A percentile compares a stretch with the other conserved stretches of the same genome.
Evolutionary conservation across 192 early-diverging fungal species (phyloP).

Genomic region (Phycomyces nitens): DNA sequence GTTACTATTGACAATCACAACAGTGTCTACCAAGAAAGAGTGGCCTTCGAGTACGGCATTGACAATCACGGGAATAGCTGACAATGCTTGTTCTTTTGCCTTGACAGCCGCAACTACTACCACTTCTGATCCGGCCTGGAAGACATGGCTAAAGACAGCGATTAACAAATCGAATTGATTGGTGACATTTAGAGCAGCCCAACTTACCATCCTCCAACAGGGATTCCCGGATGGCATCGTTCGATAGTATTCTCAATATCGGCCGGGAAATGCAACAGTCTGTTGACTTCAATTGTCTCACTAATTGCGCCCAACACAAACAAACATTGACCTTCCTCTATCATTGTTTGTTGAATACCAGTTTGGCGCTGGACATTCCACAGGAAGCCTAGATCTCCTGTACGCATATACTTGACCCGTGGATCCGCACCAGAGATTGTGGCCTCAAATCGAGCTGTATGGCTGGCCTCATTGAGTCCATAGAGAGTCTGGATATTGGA

Average conservation of each 20-base stretch:
- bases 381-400: slow-evolving; percentile 81
- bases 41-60: slow-evolving; percentile 13
- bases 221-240: slow-evolving; percentile 52
- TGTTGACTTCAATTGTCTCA: slow-evolving; percentile 70
- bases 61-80: slow-evolving; percentile 14
- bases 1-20: slow-evolving; percentile 10
- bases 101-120: slow-evolving; percentile 18
- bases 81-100: slow-evolving; percentile 4
- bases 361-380: slow-evolving; percentile 56
- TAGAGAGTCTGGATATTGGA: slow-evolving; percentile 49
- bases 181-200: neutral
- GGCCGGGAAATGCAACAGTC: slow-evolving; percentile 66
- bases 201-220: slow-evolving; percentile 45
- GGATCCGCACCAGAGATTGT: slow-evolving; percentile 58
- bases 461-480: slow-evolving; percentile 35
- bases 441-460: slow-evolving; percentile 39
- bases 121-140: slow-evolving; percentile 6
- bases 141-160: neutral
- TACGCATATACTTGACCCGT: slow-evolving; percentile 65
- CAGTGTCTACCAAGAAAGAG: slow-evolving; percentile 11
- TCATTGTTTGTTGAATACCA: slow-evolving; percentile 29
- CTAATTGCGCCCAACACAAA: slow-evolving; percentile 73
- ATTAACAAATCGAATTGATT: neutral
- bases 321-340: slow-evolving; percentile 63
- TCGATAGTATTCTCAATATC: slow-evolving; percentile 77